A percentile compares a stretch with the other conserved stretches of the same genome.
These are phyloP conservation scores for Yueomyces sinensis DNA, from an alignment of 805 yeast species.

Conservation along the genomic window DNA sequence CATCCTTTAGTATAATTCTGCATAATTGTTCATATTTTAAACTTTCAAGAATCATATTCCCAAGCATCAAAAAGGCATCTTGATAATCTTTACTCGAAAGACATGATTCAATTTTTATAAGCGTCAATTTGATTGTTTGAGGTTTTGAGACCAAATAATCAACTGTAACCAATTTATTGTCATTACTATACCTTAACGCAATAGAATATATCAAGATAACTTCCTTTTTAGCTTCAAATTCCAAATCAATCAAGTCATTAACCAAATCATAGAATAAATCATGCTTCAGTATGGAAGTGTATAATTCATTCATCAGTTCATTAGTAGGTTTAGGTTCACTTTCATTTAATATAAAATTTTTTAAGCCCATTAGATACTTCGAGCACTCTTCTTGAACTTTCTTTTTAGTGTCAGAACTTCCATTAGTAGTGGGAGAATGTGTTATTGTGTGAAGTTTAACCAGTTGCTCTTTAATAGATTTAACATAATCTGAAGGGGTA, in stretches of 20 bases:
- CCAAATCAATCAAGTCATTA: slow-evolving; percentile 48
- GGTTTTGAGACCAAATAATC: slow-evolving; percentile 66
- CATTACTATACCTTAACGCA: slow-evolving; percentile 65
- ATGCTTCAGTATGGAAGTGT: slow-evolving; percentile 64
- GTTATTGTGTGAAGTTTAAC: slow-evolving; percentile 42
- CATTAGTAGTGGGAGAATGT: too few relatives aligned
- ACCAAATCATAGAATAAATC: slow-evolving; percentile 57
- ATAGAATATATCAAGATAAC: slow-evolving; percentile 62
- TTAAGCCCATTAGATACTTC: slow-evolving; percentile 50
- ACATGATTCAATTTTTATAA: slow-evolving; percentile 53
- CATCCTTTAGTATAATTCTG: slow-evolving; percentile 42
- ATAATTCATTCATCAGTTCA: slow-evolving; percentile 61
- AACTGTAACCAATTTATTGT: slow-evolving; percentile 70
- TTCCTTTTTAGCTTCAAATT: slow-evolving; percentile 83
- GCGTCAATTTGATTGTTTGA: slow-evolving; percentile 44
- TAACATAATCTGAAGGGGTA: slow-evolving; percentile 73
- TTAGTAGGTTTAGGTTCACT: slow-evolving; percentile 43
- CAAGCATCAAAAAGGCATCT: slow-evolving; percentile 62
- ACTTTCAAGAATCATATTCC: slow-evolving; percentile 75
- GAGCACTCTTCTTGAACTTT: slow-evolving; percentile 62
- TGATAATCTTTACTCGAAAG: slow-evolving; percentile 9
- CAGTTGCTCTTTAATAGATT: slow-evolving; percentile 62
- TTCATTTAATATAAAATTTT: slow-evolving; percentile 49
- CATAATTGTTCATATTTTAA: slow-evolving; percentile 64
- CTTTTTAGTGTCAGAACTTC: slow-evolving; percentile 11